Percentiles rank a stretch among this genome's conserved stretches.
phyloP scores from a whole-genome alignment of 2,329 filamentous ascomycete genomes.

The Penicillium sp. region DNA sequence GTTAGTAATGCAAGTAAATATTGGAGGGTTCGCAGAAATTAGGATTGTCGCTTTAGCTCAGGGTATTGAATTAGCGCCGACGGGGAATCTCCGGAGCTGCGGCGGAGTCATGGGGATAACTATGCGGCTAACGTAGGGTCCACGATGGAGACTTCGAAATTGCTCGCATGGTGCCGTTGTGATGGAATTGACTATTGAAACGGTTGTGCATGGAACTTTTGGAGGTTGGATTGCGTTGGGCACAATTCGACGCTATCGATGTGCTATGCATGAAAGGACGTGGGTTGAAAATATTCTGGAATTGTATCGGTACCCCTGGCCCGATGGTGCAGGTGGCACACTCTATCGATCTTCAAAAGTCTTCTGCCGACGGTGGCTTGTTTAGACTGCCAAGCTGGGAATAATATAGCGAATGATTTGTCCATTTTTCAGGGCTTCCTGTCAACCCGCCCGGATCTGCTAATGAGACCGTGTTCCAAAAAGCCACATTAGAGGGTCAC shows the following conservation, averaged over 20 bases:
- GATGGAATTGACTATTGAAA: neutral
- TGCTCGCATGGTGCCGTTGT: neutral
- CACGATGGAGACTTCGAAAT: neutral
- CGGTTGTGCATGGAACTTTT: neutral
- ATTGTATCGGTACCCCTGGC: neutral
- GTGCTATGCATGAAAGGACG: neutral
- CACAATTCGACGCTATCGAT: neutral
- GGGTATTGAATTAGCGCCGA: neutral
- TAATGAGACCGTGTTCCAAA: neutral
- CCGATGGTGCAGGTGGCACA: constrained; percentile 4
- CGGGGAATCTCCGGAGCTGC: neutral
- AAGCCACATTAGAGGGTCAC: neutral
- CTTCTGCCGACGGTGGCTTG: neutral
- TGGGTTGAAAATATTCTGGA: neutral
- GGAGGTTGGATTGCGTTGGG: neutral
- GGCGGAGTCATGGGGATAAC: neutral
- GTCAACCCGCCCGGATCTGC: neutral
- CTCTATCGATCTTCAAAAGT: neutral
- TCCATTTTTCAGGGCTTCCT: neutral
- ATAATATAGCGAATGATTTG: neutral
- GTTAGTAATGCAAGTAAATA: neutral
- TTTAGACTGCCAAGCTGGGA: neutral
- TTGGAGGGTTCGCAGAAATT: constrained; percentile 5
- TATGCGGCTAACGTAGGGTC: neutral
- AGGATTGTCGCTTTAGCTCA: constrained; percentile 6